phyloP scores from a whole-genome alignment of 768 basidiomycete genomes.

The Naganishia onofrii region DNA sequence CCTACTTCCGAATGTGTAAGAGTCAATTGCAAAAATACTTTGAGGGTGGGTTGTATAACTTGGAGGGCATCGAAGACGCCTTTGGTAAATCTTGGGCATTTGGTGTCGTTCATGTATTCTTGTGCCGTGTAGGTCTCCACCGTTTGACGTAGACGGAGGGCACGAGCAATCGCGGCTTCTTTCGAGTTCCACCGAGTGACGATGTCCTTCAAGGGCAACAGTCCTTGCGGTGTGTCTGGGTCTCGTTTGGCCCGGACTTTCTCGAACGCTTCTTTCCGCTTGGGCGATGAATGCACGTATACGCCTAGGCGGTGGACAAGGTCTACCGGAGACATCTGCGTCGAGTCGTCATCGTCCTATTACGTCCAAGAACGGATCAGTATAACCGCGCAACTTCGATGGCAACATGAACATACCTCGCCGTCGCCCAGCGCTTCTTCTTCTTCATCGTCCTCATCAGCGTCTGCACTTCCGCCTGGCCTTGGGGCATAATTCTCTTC shows the following conservation, averaged over 20 bases:
- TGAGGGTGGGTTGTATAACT: too few relatives aligned
- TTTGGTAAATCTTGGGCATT: too few relatives aligned
- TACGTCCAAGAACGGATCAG: neutral
- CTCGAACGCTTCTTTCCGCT: neutral
- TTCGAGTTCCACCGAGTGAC: neutral
- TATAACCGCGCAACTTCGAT: too few relatives aligned
- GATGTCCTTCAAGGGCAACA: slow-evolving; percentile 1
- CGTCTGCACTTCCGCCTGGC: neutral
- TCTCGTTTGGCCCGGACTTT: neutral
- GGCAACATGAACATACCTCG: neutral
- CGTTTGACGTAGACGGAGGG: neutral
- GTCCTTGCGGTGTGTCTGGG: neutral
- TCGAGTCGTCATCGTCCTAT: too few relatives aligned
- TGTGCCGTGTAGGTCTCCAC: neutral
- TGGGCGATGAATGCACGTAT: neutral
- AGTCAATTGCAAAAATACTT: too few relatives aligned
- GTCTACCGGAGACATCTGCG: neutral
- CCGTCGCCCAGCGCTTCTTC: neutral
- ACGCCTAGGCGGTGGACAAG: neutral
- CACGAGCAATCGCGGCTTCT: neutral
- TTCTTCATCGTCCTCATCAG: neutral
- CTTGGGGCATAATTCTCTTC: neutral
- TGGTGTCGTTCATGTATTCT: too few relatives aligned
- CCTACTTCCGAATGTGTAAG: too few relatives aligned
- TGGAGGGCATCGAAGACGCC: too few relatives aligned